phyloP scores from a whole-genome alignment of 768 basidiomycete genomes.

The Russula olivacea region DNA sequence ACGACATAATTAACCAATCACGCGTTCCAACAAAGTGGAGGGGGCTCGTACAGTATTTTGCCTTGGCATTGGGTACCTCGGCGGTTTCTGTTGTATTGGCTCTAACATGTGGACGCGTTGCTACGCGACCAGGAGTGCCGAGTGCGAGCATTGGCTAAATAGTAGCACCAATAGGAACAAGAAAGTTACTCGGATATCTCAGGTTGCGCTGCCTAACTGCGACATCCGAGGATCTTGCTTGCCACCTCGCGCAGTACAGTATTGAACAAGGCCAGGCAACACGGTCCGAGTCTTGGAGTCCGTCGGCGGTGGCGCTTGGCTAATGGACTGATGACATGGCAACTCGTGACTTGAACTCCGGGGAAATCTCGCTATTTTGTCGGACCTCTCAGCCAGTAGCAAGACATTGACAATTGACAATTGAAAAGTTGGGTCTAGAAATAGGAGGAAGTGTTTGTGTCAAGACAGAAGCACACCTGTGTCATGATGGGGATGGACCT shows the following conservation, averaged over 20 bases:
- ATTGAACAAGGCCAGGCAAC: not conserved
- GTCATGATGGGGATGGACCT: not conserved
- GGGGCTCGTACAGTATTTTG: not conserved
- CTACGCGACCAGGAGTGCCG: not conserved
- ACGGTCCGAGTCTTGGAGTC: not conserved
- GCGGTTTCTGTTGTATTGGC: not conserved
- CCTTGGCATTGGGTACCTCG: not conserved
- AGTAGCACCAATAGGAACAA: not conserved
- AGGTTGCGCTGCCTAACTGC: not conserved
- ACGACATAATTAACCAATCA: not conserved
- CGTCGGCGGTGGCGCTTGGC: not conserved
- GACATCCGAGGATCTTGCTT: constrained; percentile 1
- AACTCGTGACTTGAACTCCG: no score
- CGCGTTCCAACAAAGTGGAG: not conserved
- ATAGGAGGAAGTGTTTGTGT: not conserved
- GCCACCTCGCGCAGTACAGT: not conserved
- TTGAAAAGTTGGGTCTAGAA: not conserved
- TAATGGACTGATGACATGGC: constrained; percentile 14
- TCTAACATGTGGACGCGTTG: not conserved
- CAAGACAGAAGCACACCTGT: not conserved
- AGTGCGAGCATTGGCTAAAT: not conserved
- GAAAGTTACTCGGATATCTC: not conserved
- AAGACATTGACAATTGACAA: not conserved
- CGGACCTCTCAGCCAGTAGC: not conserved
- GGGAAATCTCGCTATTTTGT: constrained; percentile 1